Evolutionary conservation across 2,329 filamentous ascomycete species (phyloP).

Genomic region (Colletotrichum australisinense): DNA sequence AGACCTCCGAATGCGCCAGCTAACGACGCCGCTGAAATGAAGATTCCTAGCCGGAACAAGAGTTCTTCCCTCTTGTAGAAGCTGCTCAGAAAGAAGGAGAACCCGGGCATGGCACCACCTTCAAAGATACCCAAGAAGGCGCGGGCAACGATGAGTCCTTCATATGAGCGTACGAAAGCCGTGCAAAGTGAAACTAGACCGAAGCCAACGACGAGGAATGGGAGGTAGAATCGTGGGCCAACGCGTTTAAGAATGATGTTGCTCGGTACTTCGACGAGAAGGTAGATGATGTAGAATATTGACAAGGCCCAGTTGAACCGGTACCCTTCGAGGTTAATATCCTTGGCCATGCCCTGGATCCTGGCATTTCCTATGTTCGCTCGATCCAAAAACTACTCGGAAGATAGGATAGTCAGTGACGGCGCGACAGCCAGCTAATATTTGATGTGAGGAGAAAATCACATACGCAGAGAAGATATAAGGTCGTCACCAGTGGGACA

Average conservation of each 20-base stretch:
- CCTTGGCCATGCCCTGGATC: conserved; percentile 63
- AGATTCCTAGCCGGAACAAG: conserved; percentile 66
- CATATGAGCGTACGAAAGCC: conserved; percentile 62
- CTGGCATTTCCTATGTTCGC: conserved; percentile 65
- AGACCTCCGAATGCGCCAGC: conserved; percentile 69
- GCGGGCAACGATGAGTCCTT: conserved; percentile 58
- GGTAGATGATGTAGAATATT: conserved; percentile 69
- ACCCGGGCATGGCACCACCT: conserved; percentile 68
- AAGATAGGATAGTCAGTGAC: neutral
- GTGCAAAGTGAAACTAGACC: conserved; percentile 65
- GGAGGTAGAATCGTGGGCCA: conserved; percentile 64
- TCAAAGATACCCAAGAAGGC: conserved; percentile 66
- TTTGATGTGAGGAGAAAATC: conserved; percentile 40
- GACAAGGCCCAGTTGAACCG: conserved; percentile 69
- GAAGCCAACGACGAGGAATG: conserved; percentile 65
- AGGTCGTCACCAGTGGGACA: conserved; percentile 62
- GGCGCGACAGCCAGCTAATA: neutral
- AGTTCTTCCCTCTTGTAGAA: conserved; percentile 69
- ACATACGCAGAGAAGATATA: conserved; percentile 66
- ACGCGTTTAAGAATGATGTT: conserved; percentile 66
- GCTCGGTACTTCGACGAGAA: conserved; percentile 65
- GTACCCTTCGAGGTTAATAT: conserved; percentile 59
- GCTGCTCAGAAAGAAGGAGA: conserved; percentile 66
- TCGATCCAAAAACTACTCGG: conserved; percentile 43
- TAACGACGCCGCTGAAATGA: conserved; percentile 64